Base-by-base conservation (phyloP, 495 filamentous ascomycete genomes). In the Immersiella caudata region DNA sequence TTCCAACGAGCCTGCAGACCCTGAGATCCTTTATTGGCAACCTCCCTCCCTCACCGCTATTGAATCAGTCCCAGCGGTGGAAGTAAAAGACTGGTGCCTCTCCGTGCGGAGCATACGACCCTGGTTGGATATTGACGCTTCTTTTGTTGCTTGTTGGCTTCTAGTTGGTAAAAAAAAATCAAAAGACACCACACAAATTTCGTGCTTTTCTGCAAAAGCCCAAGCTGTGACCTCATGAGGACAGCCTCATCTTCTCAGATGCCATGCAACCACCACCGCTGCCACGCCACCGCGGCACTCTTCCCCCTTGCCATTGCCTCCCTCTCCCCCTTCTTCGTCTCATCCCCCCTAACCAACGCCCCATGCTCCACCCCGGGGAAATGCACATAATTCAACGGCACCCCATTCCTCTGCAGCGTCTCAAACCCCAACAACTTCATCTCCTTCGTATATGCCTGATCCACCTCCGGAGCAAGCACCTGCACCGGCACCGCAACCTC, bases 331-430 rank as follows among this genome's bases (percentile, higher is more conserved):
- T 72, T 58, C 40, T 82, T 72, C 18, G 70, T 71, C 59, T 67
- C 72, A 73, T 87, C 75, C 1, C 83, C 85, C 20, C 84, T 72
- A 1, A 79, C 64, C 3, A 84, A 73, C 68, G 79, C 85, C 2
- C 74, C 81, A 76, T 90, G 88, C 66, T 68, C 71, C 20, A 87
- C 64, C 2, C 83, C 84, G 0, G 85, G 82, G 65, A 87, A 88
- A 67, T 86, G 79, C 73, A 82, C 80, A 72, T 87, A 89, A 55
- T 87, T 85, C 72, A 84, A 88, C 25, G 79, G 74, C 21, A 88
- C 65, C 0, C 78, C 78, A 27, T 78, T 52, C 40, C 67, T 76
- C 40, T 75, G 79, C 54, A 88, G 72, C 8, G 78, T 76, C 59
- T 70, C 67, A 64, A 84, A 82, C 18, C 77, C 69, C 65, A 80